A percentile compares a stretch with the other conserved stretches of the same genome.
These are phyloP conservation scores for Fusarium duplospermum DNA, from an alignment of 2,329 filamentous ascomycete genomes.

Conservation along the genomic window DNA sequence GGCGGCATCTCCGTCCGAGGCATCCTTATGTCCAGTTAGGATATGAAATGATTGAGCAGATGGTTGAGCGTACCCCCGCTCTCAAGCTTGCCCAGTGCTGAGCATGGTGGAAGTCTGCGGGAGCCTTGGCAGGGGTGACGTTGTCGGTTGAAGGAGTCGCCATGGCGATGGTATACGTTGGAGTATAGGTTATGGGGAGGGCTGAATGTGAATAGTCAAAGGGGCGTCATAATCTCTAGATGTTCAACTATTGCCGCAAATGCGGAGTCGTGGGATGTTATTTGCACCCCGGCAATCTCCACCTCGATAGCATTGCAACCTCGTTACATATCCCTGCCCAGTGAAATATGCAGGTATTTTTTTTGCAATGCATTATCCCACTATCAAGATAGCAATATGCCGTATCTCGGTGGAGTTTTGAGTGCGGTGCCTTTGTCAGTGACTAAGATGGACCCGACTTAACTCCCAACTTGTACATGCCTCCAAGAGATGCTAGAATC, in stretches of 20 bases:
- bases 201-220: neutral
- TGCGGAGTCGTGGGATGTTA: neutral
- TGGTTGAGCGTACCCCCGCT: neutral
- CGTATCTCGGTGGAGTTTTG: neutral
- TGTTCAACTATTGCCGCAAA: neutral
- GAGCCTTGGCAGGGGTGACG: neutral
- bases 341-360: neutral
- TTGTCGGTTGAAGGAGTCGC: neutral
- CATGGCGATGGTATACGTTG: neutral
- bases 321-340: neutral
- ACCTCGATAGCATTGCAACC: neutral
- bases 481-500: neutral
- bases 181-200: neutral
- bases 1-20: fast-evolving
- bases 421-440: neutral
- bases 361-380: neutral
- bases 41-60: neutral
- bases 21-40: neutral
- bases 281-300: neutral
- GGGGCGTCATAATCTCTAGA: neutral
- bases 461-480: neutral
- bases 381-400: neutral
- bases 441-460: neutral
- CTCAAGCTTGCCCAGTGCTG: slow-evolving; percentile 15
- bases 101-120: slow-evolving; percentile 7